phyloP scores from a whole-genome alignment of 805 yeast species.

The Clavispora santaluciae region DNA sequence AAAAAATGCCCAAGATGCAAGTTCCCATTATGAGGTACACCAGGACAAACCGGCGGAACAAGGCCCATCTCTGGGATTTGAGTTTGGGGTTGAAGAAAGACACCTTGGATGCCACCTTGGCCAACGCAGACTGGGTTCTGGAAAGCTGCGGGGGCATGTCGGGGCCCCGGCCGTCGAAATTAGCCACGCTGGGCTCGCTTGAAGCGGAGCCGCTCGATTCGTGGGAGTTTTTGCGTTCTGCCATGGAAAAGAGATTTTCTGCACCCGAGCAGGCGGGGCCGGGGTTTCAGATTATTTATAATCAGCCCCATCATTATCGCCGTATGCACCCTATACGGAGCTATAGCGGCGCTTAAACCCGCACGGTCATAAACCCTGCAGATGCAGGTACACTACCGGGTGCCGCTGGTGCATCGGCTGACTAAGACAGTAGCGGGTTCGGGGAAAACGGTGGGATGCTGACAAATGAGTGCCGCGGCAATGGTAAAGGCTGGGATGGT shows the following conservation, averaged over 20 bases:
- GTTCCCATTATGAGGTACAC: slow-evolving; percentile 30
- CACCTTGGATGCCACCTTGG: slow-evolving; percentile 22
- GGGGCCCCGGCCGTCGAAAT: background rate
- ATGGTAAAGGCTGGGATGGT: too few relatives aligned
- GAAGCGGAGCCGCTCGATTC: background rate
- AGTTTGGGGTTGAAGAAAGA: slow-evolving; percentile 31
- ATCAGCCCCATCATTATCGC: too few relatives aligned
- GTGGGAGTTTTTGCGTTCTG: background rate
- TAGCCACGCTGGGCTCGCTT: background rate
- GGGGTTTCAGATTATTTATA: too few relatives aligned
- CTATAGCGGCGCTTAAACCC: background rate
- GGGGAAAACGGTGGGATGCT: too few relatives aligned
- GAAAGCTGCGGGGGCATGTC: background rate
- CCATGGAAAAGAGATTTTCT: background rate
- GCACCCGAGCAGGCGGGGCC: too few relatives aligned
- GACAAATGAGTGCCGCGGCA: too few relatives aligned
- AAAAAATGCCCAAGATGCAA: slow-evolving; percentile 33
- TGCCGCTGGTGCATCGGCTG: background rate
- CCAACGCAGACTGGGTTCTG: slow-evolving; percentile 9
- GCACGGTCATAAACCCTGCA: background rate
- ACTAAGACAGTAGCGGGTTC: too few relatives aligned
- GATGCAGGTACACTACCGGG: background rate
- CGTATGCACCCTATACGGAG: too few relatives aligned
- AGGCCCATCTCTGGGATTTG: slow-evolving; percentile 14
- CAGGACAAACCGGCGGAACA: slow-evolving; percentile 14